Evolutionary conservation across 2,329 filamentous ascomycete species (phyloP).

Genomic region (Verticillium isaacii): DNA sequence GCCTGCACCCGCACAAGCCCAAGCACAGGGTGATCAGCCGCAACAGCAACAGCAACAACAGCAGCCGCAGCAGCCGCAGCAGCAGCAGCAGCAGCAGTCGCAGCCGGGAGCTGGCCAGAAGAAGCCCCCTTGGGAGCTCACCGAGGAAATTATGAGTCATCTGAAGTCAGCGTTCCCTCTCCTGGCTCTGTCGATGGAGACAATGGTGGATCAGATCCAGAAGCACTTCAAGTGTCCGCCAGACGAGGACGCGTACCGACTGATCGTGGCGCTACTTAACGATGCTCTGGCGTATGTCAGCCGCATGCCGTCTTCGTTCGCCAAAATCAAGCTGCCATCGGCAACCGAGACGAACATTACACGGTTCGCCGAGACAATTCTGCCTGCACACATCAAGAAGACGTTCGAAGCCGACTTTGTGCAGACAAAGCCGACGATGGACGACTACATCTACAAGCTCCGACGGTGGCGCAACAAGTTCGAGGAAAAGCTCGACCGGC

Average conservation of each 20-base stretch:
- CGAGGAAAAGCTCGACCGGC: slow-evolving; percentile 91
- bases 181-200: slow-evolving; percentile 96
- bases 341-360: slow-evolving; percentile 96
- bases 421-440: slow-evolving; percentile 90
- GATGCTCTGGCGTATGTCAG: slow-evolving; percentile 92
- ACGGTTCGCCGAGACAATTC: slow-evolving; percentile 90
- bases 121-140: slow-evolving; percentile 93
- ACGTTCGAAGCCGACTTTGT: slow-evolving; percentile 99
- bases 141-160: slow-evolving; percentile 90
- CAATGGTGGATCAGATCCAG: slow-evolving; percentile 97
- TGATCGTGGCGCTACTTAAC: slow-evolving; percentile 96
- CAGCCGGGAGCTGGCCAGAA: slow-evolving; percentile 36
- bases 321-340: slow-evolving; percentile 79
- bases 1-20: not conserved
- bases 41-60: not conserved
- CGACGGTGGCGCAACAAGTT: slow-evolving; percentile 96
- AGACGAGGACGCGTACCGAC: slow-evolving; percentile 93
- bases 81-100: slow-evolving; percentile 4
- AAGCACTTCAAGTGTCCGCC: slow-evolving; percentile 99
- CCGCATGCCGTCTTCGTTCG: slow-evolving; percentile 79
- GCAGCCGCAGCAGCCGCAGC: too few species aligned
- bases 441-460: slow-evolving; percentile 96
- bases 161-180: slow-evolving; percentile 97
- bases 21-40: slow-evolving; percentile 15
- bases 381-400: slow-evolving; percentile 90